Base-by-base conservation (phyloP, 2,329 filamentous ascomycete species). In the Pseudogymnoascus sp. region DNA sequence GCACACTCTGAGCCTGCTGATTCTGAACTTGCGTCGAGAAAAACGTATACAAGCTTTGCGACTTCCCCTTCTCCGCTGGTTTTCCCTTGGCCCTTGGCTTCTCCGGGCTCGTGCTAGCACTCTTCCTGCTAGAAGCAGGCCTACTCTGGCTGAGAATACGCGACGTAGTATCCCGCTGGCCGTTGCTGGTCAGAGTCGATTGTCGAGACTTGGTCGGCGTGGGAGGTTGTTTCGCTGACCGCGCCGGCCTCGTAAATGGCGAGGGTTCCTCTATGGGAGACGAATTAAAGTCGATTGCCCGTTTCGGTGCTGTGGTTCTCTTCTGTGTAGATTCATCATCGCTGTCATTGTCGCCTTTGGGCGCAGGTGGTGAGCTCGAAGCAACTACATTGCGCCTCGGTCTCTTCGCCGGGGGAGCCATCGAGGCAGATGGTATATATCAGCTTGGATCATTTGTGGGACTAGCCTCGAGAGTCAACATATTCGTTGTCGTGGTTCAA, bases 1-100 rank as follows among this genome's bases (percentile, higher is more conserved):
- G 33, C 78, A 10, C 40, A 2, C 62, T 62, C 37, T 68, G 67
- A 15, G 64, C 63, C 59, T 71, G 64, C 60, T 73, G 72, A 39
- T 77, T 78, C 65, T 85, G 81, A 6, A 80, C 80, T 70, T 87
- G 85, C 59, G 79, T 85, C 15, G 83, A 85, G 66, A 87, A 87
- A 15, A 87, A 76, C 0, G 81, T 78, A 68, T 80, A 76, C 12
- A 87, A 75, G 66, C 87, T 80, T 3, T 78, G 82, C 5, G 80
- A 80, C 64, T 80, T 82, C 29, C 59, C 79, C 65, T 78, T 82
- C 60, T 82, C 80, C 5, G 78, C 77, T 5, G 71, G 52, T 64
- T 77, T 80, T n/a, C 68, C 70, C 74, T 68, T 73, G 45, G 66
- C 65, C 63, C 69, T 74, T 61, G 67, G 61, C 67, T 79, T 79